phyloP scores from a whole-genome alignment of 2,329 filamentous ascomycete species.

The Fusarium nygamai region DNA sequence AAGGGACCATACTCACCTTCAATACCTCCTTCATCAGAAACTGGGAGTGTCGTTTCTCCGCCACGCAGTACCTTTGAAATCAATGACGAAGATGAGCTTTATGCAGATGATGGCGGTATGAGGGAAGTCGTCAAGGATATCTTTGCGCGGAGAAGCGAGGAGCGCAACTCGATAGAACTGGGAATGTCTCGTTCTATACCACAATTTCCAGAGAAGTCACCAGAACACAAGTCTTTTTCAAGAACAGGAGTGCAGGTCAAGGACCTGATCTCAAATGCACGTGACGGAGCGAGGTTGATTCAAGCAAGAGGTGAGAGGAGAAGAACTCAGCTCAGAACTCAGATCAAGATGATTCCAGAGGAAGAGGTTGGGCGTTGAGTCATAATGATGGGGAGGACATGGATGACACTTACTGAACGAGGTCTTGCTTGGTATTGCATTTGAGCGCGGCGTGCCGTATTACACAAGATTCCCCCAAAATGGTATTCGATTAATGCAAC shows the following conservation, averaged over 20 bases:
- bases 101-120: slow-evolving; percentile 32
- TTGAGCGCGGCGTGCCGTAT: slow-evolving; percentile 31
- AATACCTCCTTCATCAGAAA: slow-evolving; percentile 16
- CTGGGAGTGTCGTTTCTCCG: slow-evolving; percentile 15
- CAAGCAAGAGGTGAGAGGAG: slow-evolving; percentile 47
- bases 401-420: not conserved
- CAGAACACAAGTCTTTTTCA: slow-evolving; percentile 17
- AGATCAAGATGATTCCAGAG: slow-evolving; percentile 50
- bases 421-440: slow-evolving; percentile 17
- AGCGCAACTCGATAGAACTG: slow-evolving; percentile 30
- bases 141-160: slow-evolving; percentile 36
- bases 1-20: slow-evolving; percentile 29
- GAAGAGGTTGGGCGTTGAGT: slow-evolving; percentile 21
- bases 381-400: not conserved
- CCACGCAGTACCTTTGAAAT: slow-evolving; percentile 49
- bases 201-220: slow-evolving; percentile 4
- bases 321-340: slow-evolving; percentile 49
- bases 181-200: slow-evolving; percentile 15
- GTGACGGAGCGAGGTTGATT: slow-evolving; percentile 34
- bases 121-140: slow-evolving; percentile 37
- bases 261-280: slow-evolving; percentile 39
- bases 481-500: not conserved
- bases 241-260: slow-evolving; percentile 41
- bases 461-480: slow-evolving; percentile 26
- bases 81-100: slow-evolving; percentile 43